A percentile compares a stretch with the other conserved stretches of the same genome.
Conservation (phyloP, 1,139 yeast genomes). For the Pichia sp. region DNA sequence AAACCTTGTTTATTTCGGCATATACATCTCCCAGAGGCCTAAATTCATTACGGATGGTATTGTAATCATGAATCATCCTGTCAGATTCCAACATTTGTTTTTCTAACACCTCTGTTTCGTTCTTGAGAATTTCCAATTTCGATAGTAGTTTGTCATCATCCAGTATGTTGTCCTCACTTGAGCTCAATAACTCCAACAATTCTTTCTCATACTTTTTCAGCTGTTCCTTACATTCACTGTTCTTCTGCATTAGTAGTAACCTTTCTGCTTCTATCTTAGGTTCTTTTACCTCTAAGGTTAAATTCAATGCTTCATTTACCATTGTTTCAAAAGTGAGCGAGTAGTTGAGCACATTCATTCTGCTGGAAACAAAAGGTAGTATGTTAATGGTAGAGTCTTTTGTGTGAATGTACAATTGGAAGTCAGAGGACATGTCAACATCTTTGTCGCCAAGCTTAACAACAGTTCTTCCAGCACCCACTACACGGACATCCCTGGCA, state of each 20-base stretch:
- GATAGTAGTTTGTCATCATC: slow-evolving; percentile 61
- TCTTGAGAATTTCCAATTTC: slow-evolving; percentile 62
- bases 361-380: slow-evolving; percentile 54
- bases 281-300: slow-evolving; percentile 49
- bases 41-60: slow-evolving; percentile 44
- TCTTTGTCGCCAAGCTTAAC: slow-evolving; percentile 59
- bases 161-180: slow-evolving; percentile 57
- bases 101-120: slow-evolving; percentile 55
- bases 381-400: slow-evolving; percentile 50
- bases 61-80: slow-evolving; percentile 51
- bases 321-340: slow-evolving; percentile 65
- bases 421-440: slow-evolving; percentile 64
- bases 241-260: slow-evolving; percentile 45
- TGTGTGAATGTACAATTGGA: slow-evolving; percentile 58
- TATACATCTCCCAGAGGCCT: slow-evolving; percentile 53
- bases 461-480: slow-evolving; percentile 75
- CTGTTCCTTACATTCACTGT: slow-evolving; percentile 55
- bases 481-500: slow-evolving; percentile 53
- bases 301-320: slow-evolving; percentile 58
- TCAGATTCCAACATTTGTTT: slow-evolving; percentile 52
- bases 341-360: slow-evolving; percentile 66
- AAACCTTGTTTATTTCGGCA: slow-evolving; percentile 45
- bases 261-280: slow-evolving; percentile 70
- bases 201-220: slow-evolving; percentile 58
- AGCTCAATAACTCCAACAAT: slow-evolving; percentile 55